These are phyloP conservation scores for Waltergamsia citrina DNA, from an alignment of 2,329 filamentous ascomycete genomes.

Conservation along the genomic window DNA sequence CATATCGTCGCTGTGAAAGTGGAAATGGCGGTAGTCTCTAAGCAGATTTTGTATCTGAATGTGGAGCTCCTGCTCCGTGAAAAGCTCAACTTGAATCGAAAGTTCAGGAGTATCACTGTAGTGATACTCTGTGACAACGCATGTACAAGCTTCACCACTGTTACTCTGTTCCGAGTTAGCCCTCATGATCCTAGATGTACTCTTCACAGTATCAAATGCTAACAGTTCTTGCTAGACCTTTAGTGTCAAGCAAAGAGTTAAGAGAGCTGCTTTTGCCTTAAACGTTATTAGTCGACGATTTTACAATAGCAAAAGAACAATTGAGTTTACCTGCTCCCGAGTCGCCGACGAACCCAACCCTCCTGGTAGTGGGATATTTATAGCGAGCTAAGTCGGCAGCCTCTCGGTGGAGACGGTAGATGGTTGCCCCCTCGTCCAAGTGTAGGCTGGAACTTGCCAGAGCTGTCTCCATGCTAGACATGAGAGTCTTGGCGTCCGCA, in stretches of 20 bases:
- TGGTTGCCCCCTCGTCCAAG: constrained; percentile 25
- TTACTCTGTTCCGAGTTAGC: constrained; percentile 22
- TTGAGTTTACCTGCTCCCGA: constrained; percentile 31
- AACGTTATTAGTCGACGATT: no score
- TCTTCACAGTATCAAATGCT: constrained; percentile 9
- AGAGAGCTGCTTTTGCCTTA: constrained; percentile 38
- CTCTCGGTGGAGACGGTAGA: constrained; percentile 21
- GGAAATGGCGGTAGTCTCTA: constrained; percentile 22
- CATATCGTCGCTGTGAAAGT: constrained; percentile 13
- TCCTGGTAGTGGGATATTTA: constrained; percentile 25
- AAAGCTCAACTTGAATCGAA: constrained; percentile 21
- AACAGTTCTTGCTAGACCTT: constrained; percentile 30
- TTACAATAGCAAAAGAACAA: no score
- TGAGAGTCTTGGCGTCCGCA: constrained; percentile 19
- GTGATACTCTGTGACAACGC: constrained; percentile 35
- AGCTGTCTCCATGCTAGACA: constrained; percentile 13
- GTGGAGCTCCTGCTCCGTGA: constrained; percentile 18
- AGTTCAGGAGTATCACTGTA: constrained; percentile 22
- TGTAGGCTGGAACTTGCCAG: not conserved
- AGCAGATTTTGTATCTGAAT: constrained; percentile 25
- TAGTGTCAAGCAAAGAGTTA: constrained; percentile 34
- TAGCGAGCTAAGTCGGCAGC: constrained; percentile 24
- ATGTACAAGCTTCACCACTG: constrained; percentile 34
- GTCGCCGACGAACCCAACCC: constrained; percentile 37
- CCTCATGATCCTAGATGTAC: not conserved